phyloP scores from a whole-genome alignment of 305 asterid species.

The Fraxinus latifolia region DNA sequence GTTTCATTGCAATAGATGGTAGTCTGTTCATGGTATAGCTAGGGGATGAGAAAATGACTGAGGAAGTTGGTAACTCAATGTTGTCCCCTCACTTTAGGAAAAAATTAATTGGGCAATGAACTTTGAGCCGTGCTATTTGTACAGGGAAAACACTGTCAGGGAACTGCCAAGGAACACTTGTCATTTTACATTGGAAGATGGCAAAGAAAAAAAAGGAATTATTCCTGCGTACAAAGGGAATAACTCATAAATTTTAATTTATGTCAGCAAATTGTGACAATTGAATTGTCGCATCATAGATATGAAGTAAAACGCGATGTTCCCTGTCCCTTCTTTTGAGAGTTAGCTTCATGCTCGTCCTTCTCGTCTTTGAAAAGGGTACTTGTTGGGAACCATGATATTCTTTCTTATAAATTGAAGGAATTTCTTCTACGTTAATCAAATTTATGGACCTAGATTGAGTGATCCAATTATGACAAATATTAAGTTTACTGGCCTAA shows the following conservation, averaged over 20 bases:
- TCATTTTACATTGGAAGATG: background rate
- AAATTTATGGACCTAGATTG: background rate
- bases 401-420: background rate
- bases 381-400: background rate
- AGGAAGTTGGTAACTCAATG: background rate
- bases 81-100: background rate
- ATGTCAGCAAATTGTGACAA: background rate
- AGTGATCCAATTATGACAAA: background rate
- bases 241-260: background rate
- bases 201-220: background rate
- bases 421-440: background rate
- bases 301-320: background rate
- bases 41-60: background rate
- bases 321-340: background rate
- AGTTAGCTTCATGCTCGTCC: background rate
- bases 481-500: background rate
- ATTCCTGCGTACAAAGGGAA: background rate
- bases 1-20: background rate
- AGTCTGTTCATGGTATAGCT: background rate
- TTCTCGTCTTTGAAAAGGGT: background rate
- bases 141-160: background rate
- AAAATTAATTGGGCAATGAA: background rate
- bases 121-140: background rate
- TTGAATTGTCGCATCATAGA: background rate
- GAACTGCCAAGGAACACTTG: background rate